Evolutionary conservation across 2,329 filamentous ascomycete species (phyloP).

Genomic region (Aspergillus sp.): DNA sequence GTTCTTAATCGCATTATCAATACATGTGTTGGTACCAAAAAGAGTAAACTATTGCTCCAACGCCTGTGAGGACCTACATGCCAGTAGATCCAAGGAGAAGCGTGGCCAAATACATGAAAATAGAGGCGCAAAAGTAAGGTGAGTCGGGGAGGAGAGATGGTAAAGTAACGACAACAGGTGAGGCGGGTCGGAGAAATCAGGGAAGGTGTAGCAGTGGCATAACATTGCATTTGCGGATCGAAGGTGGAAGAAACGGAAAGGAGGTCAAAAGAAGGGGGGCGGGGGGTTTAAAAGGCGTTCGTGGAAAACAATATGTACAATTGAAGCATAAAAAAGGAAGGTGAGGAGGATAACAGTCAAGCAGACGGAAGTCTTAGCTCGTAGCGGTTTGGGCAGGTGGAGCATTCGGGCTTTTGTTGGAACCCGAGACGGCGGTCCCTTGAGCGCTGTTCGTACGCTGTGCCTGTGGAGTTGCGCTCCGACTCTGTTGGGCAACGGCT

Average conservation of each 20-base stretch:
- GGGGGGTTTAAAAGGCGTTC: not conserved
- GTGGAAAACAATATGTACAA: constrained; percentile 26
- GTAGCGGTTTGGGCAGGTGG: constrained; percentile 36
- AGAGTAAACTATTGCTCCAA: constrained; percentile 6
- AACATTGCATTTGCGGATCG: constrained; percentile 3
- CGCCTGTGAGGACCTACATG: not conserved
- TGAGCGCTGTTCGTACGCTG: constrained; percentile 41
- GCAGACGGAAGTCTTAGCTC: constrained; percentile 16
- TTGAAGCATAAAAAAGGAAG: constrained; percentile 13
- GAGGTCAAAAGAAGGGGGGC: not conserved
- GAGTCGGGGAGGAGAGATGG: not conserved
- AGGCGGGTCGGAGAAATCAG: not conserved
- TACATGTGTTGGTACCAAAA: constrained; percentile 17
- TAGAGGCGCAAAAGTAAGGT: not conserved
- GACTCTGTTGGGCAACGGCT: constrained; percentile 34
- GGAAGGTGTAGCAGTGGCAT: not conserved
- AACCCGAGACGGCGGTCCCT: constrained; percentile 28
- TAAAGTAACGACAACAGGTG: not conserved
- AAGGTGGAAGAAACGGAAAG: not conserved
- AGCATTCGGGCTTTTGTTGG: constrained; percentile 37
- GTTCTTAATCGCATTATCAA: constrained; percentile 12
- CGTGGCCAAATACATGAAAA: constrained; percentile 1
- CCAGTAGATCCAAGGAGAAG: constrained; percentile 1
- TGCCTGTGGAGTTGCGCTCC: constrained; percentile 41
- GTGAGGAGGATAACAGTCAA: not conserved